phyloP scores from a whole-genome alignment of 441 rosid species.

The Aquilaria agallochum region DNA sequence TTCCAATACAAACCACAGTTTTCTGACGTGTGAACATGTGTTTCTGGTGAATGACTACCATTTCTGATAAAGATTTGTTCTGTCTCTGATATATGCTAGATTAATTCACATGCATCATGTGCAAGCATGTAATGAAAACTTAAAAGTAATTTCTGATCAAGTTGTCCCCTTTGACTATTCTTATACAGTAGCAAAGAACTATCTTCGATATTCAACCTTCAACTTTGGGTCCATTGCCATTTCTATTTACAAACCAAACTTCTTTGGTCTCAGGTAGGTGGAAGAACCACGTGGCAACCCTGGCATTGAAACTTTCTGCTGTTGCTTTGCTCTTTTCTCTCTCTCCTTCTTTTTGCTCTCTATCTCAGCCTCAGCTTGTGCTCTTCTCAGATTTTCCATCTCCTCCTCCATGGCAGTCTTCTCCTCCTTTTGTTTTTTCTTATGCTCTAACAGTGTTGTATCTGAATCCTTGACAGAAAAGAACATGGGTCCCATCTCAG shows the following conservation, averaged over 20 bases:
- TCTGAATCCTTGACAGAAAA: conserved; percentile 92
- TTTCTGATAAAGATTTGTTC: no score
- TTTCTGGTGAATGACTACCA: no score
- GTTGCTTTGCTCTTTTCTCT: conserved; percentile 66
- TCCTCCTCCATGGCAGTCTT: conserved; percentile 98
- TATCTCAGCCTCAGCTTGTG: conserved; percentile 57
- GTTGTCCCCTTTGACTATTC: no score
- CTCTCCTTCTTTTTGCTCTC: conserved; percentile 53
- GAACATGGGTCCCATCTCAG: conserved; percentile 96
- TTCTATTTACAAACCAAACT: conserved; percentile 53
- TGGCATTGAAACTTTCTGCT: conserved; percentile 71
- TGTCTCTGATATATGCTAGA: no score
- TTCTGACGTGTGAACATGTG: no score
- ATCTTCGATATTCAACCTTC: no score
- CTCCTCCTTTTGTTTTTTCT: conserved; percentile 83
- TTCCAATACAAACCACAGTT: no score
- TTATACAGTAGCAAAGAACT: no score
- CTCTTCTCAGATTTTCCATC: conserved; percentile 82
- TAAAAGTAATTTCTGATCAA: no score
- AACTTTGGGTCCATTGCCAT: neutral
- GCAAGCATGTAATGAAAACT: no score
- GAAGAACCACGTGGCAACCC: conserved; percentile 56
- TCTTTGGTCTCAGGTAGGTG: conserved; percentile 73
- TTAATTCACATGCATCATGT: no score
- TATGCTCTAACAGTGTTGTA: conserved; percentile 86